These are phyloP conservation scores for Bertia moriformis DNA, from an alignment of 2,329 filamentous ascomycete species.

Conservation along the genomic window DNA sequence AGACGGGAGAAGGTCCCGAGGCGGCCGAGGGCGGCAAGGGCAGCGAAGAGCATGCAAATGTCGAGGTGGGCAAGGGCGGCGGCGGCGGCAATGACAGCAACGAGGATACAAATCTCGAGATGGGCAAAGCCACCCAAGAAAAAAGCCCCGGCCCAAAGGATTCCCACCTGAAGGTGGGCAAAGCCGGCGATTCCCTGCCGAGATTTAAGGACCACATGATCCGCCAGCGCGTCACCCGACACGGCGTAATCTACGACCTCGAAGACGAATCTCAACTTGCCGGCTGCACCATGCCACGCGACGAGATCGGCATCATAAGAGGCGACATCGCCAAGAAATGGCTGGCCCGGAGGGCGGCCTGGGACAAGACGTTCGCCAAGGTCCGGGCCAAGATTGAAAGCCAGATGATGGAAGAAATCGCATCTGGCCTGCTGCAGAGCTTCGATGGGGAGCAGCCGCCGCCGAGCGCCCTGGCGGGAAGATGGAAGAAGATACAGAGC, in stretches of 20 bases:
- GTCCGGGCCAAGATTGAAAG: constrained; percentile 61
- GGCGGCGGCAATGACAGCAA: constrained; percentile 4
- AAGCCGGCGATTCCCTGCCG: constrained; percentile 70
- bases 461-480: constrained; percentile 66
- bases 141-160: constrained; percentile 1
- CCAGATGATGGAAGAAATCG: constrained; percentile 58
- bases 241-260: constrained; percentile 61
- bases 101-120: background rate
- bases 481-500: constrained; percentile 36
- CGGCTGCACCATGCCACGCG: constrained; percentile 44
- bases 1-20: too few relatives aligned
- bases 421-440: constrained; percentile 53
- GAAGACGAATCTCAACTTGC: constrained; percentile 47
- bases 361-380: constrained; percentile 58
- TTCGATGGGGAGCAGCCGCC: constrained; percentile 69
- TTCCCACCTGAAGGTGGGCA: constrained; percentile 38
- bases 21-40: background rate
- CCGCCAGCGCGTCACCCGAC: constrained; percentile 67
- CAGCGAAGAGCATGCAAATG: background rate
- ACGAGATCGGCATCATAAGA: constrained; percentile 67
- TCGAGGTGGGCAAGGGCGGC: constrained; percentile 5
- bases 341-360: constrained; percentile 59
- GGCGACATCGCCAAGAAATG: constrained; percentile 68
- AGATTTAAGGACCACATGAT: constrained; percentile 79
- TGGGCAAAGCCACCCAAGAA: constrained; percentile 12